Base-by-base conservation (phyloP, 371 early-diverging fungal genomes). In the Phascolomyces articulosus region DNA sequence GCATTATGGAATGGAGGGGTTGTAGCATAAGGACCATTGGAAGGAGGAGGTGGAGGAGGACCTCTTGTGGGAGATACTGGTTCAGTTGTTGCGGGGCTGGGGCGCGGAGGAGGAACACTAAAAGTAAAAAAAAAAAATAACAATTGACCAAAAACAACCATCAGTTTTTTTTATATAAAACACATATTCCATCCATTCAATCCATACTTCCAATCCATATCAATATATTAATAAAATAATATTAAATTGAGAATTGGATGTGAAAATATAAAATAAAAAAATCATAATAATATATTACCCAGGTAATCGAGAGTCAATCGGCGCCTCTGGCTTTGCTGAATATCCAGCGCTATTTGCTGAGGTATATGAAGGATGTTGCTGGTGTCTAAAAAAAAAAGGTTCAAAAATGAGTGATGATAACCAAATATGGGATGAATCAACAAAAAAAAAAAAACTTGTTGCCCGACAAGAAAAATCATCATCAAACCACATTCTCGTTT, bases 61-160 rank as follows among this genome's bases (percentile, higher is more conserved):
- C 11, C 9, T 28, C 55, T 60, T 34, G 58, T 47, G 10, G 60
- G 40, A 1, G 69, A 59, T 26, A 47, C 21, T 21, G 58, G 15
- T 6, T 27, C 40, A 0, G 24, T 15, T 15, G n/a, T 59, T 44
- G 26, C 26, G 41, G 60, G 75, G 74, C 21, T 69, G 68, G 53
- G 62, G 40, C 60, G 47, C 11, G 47, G 47, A 51, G 51, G 51
- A 51, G 51, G 51, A 51, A 23, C 51, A 51, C 51, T 51, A 28
- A 18, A 6, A 20, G n/a, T 6, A 20, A 47, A 47, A 3, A 0
- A 47, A 44, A 47, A 16, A 47, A 47, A 34, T 34, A 34, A n/a
- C n/a, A n/a, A 11, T 34, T 34, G 11, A 9, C 34, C 34, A 34
- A 0, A 34, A 34, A 9, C 34, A 34, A 11, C 2, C 6, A 9